Evolutionary conservation across 176 grass and related monocot species (phyloP), one percentile per base, ranked within the genome.

Genomic region (Panicum miliaceum): DNA sequence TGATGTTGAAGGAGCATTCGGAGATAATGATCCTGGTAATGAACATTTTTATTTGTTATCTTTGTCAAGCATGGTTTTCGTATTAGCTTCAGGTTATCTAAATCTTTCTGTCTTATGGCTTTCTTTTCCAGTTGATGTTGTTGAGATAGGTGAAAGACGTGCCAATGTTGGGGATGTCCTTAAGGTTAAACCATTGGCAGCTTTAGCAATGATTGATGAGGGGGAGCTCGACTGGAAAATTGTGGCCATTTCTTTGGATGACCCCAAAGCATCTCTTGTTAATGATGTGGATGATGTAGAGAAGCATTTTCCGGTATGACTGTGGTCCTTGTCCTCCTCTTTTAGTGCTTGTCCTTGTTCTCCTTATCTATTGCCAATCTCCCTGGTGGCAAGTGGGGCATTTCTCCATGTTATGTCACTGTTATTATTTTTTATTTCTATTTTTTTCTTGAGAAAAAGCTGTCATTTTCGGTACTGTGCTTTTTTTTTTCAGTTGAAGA

Each of bases 191-290:
- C 96, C 96, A 6, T 92, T 99, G 84, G 96, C 89, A 63, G 91
- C 96, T 92, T 90, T 99, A 78, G 96, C 96, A 36, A 99, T 99
- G 96, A 96, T 99, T 81, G 96, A 99, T 27, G 96, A 98, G 73
- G 96, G 96, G 38, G 93, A 95, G 81, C 93, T 98, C 78, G 96
- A 98, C 76, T 98, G 96, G 96, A 99, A 99, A 80, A 96, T 99
- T 34, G 88, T 99, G 83, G 93, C 91, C 74, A 94, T 99, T 70
- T 99, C 96, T 71, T 84, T 99, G 88, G 91, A 99, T 81, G 96
- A 99, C 73, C 93, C 96, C 18, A 95, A 90, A 96, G 96, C 96
- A 85, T 92, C 93, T 81, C 89, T 99, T 75, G 96, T 99, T 66
- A 94, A 99, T 89, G 93, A 96, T 76, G 89, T 93, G 20, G 88